These are phyloP conservation scores for Nyssa sinensis DNA, from an alignment of 148 eudicot genomes.

Conservation along the genomic window DNA sequence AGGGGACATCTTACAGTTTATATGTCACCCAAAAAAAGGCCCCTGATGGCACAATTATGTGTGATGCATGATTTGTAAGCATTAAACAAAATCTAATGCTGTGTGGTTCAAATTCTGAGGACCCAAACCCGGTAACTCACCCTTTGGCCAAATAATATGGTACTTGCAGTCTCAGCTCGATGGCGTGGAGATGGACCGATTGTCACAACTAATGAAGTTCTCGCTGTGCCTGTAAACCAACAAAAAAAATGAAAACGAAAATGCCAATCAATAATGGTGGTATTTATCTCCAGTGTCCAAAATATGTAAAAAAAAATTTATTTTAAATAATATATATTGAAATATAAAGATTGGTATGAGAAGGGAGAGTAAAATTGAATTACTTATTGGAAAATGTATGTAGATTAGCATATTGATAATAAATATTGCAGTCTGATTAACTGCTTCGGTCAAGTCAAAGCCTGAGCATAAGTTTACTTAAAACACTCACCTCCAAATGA, in stretches of 20 bases:
- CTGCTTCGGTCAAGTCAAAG: neutral
- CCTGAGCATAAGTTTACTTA: neutral
- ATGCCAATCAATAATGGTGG: neutral
- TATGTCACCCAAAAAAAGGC: neutral
- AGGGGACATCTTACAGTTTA: neutral
- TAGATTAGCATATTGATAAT: neutral
- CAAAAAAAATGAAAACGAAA: neutral
- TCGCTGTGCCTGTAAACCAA: constrained; percentile 69
- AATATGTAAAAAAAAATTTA: neutral
- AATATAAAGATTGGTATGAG: neutral
- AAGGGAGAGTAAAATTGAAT: neutral
- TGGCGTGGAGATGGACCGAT: constrained; percentile 96
- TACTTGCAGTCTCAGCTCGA: constrained; percentile 94
- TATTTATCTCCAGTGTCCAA: neutral
- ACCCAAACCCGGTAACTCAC: constrained; percentile 42
- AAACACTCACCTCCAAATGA: constrained; percentile 91
- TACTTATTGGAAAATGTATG: neutral
- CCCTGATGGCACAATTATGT: neutral
- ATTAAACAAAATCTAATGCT: neutral
- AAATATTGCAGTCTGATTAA: constrained; percentile 4
- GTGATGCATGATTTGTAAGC: neutral
- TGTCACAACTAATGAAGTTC: constrained; percentile 86
- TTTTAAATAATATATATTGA: too few relatives aligned
- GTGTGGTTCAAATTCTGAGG: neutral
- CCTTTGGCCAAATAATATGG: constrained; percentile 93